These are phyloP conservation scores for Nicotiana noctiflora DNA, from an alignment of 257 asterid species.

Conservation along the genomic window DNA sequence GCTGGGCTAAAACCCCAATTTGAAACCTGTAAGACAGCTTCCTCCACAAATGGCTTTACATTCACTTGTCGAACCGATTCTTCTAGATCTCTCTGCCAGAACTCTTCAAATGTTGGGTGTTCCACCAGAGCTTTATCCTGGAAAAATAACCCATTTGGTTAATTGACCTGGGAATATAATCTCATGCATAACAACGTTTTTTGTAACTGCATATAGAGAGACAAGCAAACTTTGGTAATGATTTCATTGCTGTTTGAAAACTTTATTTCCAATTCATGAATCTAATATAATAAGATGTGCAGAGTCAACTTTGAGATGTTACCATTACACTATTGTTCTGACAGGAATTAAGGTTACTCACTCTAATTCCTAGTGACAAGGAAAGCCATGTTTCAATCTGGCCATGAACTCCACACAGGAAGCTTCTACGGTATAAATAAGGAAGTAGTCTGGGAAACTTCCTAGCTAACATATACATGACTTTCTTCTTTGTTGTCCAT, in stretches of 20 bases:
- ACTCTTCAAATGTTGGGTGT: slow-evolving; percentile 42
- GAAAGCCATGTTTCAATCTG: slow-evolving; percentile 59
- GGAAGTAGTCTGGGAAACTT: slow-evolving; percentile 70
- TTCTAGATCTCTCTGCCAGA: slow-evolving; percentile 85
- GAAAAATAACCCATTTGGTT: slow-evolving; percentile 16
- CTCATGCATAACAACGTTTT: background rate
- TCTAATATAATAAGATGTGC: background rate
- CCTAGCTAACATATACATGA: slow-evolving; percentile 60
- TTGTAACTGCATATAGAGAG: background rate
- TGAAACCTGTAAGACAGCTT: slow-evolving; percentile 76
- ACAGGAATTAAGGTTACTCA: slow-evolving; percentile 26
- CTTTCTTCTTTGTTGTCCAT: slow-evolving; percentile 56
- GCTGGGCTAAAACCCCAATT: slow-evolving; percentile 85
- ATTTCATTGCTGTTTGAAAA: background rate
- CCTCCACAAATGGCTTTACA: slow-evolving; percentile 73
- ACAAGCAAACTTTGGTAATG: background rate
- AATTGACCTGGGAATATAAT: background rate
- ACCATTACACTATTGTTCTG: background rate
- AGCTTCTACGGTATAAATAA: slow-evolving; percentile 57
- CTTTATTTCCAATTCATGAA: background rate
- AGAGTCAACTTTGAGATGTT: background rate
- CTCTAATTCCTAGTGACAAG: slow-evolving; percentile 60
- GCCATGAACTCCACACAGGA: slow-evolving; percentile 78
- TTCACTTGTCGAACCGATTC: slow-evolving; percentile 81
- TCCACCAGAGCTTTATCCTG: slow-evolving; percentile 76